Base-by-base conservation (phyloP, 148 eudicot species). In the Fagopyrum esculentum region DNA sequence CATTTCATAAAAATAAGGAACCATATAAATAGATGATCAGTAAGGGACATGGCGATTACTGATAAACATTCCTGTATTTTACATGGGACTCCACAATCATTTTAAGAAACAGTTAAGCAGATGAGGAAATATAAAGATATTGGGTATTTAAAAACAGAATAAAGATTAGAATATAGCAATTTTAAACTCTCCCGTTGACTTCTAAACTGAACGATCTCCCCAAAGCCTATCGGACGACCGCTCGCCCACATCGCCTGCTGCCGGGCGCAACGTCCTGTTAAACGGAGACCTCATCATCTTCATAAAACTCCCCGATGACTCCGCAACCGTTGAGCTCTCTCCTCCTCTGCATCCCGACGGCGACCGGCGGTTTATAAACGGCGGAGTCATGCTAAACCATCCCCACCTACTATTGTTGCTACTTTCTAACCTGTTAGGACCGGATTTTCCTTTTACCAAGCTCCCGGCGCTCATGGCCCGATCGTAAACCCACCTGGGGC, bases 211-310 rank as follows among this genome's bases (percentile, higher is more conserved):
- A 17, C n/a, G 54, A 46, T 46, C 35, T 46, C 35, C 74, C 51
- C 51, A 71, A 17, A 71, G 74, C 74, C 51, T 71, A 26, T 71
- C 74, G 6, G 74, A 71, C 29, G 74, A 71, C 6, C 74, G 74
- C 55, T 71, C 74, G 7, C 74, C 74, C 0, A 19, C 74, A 49
- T 71, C 74, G 35, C 0, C 52, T 35, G 44, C 13, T 54, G 43
- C 52, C 40, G 74, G 35, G 15, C 54, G 15, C 54, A 49, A 15
- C 74, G 9, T 6, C 55, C 52, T 71, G 13, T 26, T 71, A 46
- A 45, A 45, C 55, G 55, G 54, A 54, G 74, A 45, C 12, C 9
- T 45, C 74, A 45, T 71, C 74, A 45, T 2, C 55, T 46, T 71
- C 73, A 70, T 70, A 2, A 47, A 15, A 45, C 9, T 47, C 12